These are phyloP conservation scores for Clonostachys sp. DNA, from an alignment of 2,329 filamentous ascomycete species.

Conservation along the genomic window DNA sequence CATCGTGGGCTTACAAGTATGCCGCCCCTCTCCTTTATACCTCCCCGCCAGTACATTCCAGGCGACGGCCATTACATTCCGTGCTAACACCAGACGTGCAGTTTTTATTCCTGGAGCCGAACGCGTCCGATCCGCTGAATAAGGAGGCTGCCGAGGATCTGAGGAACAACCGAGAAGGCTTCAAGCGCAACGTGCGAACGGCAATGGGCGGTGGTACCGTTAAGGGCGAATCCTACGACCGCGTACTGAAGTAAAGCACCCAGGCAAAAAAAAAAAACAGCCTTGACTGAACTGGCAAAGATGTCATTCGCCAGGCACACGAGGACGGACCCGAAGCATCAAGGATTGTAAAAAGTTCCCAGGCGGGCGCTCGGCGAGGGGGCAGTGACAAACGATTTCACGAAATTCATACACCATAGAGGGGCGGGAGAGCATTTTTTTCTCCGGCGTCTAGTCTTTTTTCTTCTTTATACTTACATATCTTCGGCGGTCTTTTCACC, in stretches of 20 bases:
- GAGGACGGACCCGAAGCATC: no score
- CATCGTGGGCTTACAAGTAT: constrained; percentile 85
- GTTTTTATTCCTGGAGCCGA: constrained; percentile 97
- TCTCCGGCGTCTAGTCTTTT: no score
- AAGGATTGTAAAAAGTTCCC: no score
- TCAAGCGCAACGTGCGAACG: constrained; percentile 84
- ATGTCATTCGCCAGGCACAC: no score
- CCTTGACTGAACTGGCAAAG: no score
- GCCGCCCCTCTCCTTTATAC: constrained; percentile 10
- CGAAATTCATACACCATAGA: no score
- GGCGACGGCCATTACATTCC: not conserved
- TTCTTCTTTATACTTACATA: no score
- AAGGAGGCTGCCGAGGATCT: constrained; percentile 96
- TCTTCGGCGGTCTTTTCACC: no score
- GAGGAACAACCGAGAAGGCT: constrained; percentile 76
- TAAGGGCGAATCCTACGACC: constrained; percentile 69
- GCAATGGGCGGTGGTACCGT: constrained; percentile 80
- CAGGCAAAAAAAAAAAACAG: not conserved
- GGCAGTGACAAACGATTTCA: no score
- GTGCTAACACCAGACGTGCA: constrained; percentile 25
- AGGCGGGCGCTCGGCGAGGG: no score
- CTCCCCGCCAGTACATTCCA: not conserved
- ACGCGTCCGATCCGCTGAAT: constrained; percentile 95
- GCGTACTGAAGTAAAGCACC: constrained; percentile 60
- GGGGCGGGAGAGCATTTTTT: no score